Base-by-base conservation (phyloP, 2,329 filamentous ascomycete species). In the Fusarium illudens region DNA sequence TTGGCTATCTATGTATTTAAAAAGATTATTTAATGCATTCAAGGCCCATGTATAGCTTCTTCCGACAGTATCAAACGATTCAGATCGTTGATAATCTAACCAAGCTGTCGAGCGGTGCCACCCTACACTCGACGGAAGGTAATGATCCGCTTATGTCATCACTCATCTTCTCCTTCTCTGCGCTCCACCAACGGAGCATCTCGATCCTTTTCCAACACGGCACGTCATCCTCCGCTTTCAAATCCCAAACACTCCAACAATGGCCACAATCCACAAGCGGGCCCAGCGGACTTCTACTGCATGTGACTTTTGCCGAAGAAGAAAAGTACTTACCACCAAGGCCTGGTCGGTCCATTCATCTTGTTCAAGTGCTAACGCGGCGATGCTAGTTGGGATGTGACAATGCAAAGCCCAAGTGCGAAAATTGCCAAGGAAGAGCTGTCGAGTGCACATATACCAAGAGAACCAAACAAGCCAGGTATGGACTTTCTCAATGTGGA, bases 251-350 rank as follows among this genome's bases (percentile, higher is more conserved):
- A 22, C 6, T 34, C 13, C 7, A 2, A 4, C 20, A 13, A 65
- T 65, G 62, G 17, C 19, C 9, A 3, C 36, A 3, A 9, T 29
- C 1, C 9, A 11, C 2, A 39, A 9, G 13, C 29, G 50, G 15
- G 5, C 44, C 2, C 50, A 52, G 17, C 50, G 68, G 2, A 49
- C 17, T 20, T 63, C 64, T 0, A 33, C n/a, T 4, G 70, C 70
- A 1, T 72, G 70, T 2, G 70, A 71, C n/a, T 71, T 72, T 42
- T 72, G 70, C 17, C 36, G 65, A n/a, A 65, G 33, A 1, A 65
- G 70, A 62, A 72, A 72, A 52, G 70, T 69, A 54, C 3, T 9
- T 9, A 1, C 4, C 4, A 13, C 11, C 17, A 17, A 32, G 4
- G 13, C 13, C 4, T 1, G 11, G 17, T 17, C 1, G 4, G n/a